phyloP scores from a whole-genome alignment of 78 protist species.

The Dictyostelium firmibasis region DNA sequence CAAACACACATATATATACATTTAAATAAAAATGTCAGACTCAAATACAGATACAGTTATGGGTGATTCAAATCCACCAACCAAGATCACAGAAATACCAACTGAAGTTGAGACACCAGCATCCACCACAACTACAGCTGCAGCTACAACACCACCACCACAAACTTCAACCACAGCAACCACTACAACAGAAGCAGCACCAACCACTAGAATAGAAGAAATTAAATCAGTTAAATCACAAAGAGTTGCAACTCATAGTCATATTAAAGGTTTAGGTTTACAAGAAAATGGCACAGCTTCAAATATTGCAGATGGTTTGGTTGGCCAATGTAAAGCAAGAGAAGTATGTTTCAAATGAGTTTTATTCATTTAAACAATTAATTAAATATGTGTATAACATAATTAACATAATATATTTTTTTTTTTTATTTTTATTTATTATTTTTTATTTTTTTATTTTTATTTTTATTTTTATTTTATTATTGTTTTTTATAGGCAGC shows the following conservation, averaged over 20 bases:
- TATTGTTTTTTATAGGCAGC: slow-evolving; percentile 93
- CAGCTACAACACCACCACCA: background rate
- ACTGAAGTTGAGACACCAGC: background rate
- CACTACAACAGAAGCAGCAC: background rate
- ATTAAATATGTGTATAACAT: too few relatives aligned
- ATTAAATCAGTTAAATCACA: slow-evolving; percentile 90
- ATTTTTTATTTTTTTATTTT: background rate
- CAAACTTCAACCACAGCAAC: background rate
- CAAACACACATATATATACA: background rate
- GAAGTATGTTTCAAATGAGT: slow-evolving; percentile 92
- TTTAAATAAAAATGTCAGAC: background rate
- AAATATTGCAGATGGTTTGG: slow-evolving; percentile 94
- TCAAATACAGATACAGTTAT: background rate
- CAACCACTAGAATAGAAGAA: slow-evolving; percentile 89
- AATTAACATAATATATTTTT: too few relatives aligned
- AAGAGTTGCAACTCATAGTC: slow-evolving; percentile 98
- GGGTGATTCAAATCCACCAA: background rate
- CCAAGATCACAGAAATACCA: background rate
- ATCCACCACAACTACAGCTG: background rate
- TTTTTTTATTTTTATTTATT: background rate
- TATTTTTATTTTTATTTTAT: background rate
- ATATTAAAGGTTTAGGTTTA: slow-evolving; percentile 99
- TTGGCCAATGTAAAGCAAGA: slow-evolving; percentile 99
- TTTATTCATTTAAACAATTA: too few relatives aligned
- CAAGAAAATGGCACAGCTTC: slow-evolving; percentile 93